These are phyloP conservation scores for Withania somnifera DNA, from an alignment of 305 asterid genomes.

Conservation along the genomic window DNA sequence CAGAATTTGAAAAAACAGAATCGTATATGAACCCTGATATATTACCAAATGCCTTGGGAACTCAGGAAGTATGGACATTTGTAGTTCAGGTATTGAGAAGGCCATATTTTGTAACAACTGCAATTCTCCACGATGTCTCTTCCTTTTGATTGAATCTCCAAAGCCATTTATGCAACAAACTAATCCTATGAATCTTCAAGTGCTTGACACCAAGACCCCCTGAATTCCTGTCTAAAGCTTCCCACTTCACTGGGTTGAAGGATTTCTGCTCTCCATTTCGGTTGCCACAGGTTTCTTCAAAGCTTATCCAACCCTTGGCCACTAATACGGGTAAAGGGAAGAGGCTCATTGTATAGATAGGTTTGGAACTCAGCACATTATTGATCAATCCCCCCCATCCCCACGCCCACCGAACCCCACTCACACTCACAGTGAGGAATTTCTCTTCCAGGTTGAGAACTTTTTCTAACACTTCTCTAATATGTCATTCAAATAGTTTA, in stretches of 20 bases:
- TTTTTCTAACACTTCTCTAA: not conserved
- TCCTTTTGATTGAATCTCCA: not conserved
- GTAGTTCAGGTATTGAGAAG: not conserved
- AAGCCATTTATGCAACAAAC: not conserved
- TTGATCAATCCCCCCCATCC: not conserved
- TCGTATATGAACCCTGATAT: not conserved
- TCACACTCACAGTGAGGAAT: not conserved
- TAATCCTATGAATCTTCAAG: not conserved
- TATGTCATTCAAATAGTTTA: not conserved
- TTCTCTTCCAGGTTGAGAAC: not conserved
- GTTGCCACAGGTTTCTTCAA: not conserved
- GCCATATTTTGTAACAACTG: not conserved
- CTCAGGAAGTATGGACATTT: not conserved
- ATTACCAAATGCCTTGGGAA: not conserved
- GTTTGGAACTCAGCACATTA: not conserved
- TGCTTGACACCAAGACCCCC: not conserved
- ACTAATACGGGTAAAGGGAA: not conserved
- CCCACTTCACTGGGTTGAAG: not conserved
- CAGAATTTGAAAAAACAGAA: not conserved
- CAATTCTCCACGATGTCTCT: not conserved
- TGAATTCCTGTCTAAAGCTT: not conserved
- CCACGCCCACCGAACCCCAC: too few relatives aligned
- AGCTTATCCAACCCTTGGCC: not conserved
- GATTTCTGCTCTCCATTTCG: not conserved
- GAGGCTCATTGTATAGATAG: not conserved